Evolutionary conservation across 345 rosid species (phyloP).

Genomic region (Barbarea vulgaris): DNA sequence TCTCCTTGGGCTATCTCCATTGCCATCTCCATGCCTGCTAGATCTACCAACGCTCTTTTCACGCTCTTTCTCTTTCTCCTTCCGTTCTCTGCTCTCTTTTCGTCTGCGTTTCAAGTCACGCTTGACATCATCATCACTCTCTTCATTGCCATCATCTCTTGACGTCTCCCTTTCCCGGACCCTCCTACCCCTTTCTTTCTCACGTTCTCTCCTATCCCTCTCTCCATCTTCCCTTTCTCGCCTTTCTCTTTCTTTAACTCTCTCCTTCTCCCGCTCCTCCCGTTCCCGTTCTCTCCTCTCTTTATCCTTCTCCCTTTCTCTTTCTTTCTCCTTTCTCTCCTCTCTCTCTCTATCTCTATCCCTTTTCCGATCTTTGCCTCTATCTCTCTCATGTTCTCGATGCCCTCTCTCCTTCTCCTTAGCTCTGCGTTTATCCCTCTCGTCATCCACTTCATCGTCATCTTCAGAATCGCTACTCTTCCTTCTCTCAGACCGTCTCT

Average conservation of each 20-base stretch:
- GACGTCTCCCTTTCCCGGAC: conserved; percentile 63
- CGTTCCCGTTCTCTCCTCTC: conserved; percentile 41
- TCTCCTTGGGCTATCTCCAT: conserved; percentile 59
- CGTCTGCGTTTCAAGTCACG: conserved; percentile 61
- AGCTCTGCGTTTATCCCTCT: conserved; percentile 46
- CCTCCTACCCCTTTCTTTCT: conserved; percentile 62
- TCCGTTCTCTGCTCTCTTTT: conserved; percentile 59
- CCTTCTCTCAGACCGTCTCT: conserved; percentile 52
- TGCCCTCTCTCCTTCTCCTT: conserved; percentile 45
- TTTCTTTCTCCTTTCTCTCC: conserved; percentile 39
- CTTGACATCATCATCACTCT: conserved; percentile 54
- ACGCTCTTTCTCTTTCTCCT: conserved; percentile 65
- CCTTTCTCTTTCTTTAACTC: conserved; percentile 43
- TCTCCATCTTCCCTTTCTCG: conserved; percentile 45
- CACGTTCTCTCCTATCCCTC: conserved; percentile 46
- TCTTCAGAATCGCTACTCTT: conserved; percentile 56
- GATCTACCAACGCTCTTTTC: conserved; percentile 60
- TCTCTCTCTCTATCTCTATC: conserved; percentile 38
- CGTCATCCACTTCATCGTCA: conserved; percentile 45
- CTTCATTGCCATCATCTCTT: conserved; percentile 57
- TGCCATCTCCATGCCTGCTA: conserved; percentile 56
- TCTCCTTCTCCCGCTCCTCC: conserved; percentile 41
- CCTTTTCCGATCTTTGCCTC: conserved; percentile 38
- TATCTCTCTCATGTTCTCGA: conserved; percentile 44
- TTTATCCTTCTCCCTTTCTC: conserved; percentile 42